These are phyloP conservation scores for Wickerhamiella spandovensis DNA, from an alignment of 805 yeast species.

Conservation along the genomic window DNA sequence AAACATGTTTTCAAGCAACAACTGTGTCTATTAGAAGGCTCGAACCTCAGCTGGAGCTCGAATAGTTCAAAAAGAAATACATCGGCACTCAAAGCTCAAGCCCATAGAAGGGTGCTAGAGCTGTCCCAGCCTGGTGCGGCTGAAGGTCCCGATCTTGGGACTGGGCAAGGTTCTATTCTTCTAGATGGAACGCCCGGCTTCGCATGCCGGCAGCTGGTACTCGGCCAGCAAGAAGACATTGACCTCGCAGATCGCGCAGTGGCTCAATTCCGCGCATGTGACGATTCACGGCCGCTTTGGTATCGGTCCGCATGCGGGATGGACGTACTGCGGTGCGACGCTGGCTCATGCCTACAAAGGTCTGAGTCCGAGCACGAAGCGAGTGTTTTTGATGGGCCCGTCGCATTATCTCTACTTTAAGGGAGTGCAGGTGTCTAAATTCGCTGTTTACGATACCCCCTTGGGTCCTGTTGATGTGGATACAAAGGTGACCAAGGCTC, in stretches of 20 bases:
- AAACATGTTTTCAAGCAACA: no score
- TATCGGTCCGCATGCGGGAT: constrained; percentile 83
- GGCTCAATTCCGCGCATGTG: constrained; percentile 27
- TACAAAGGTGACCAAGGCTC: constrained; percentile 20
- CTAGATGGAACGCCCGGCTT: constrained; percentile 37
- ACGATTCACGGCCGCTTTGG: constrained; percentile 36
- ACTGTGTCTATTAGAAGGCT: no score
- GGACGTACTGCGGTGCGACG: constrained; percentile 62
- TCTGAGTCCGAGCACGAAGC: constrained; percentile 45
- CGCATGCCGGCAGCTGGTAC: constrained; percentile 94
- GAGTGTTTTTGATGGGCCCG: constrained; percentile 80
- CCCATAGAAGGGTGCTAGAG: no score
- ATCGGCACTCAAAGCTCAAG: no score
- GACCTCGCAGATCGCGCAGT: constrained; percentile 36
- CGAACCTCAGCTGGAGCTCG: no score
- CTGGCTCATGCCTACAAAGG: constrained; percentile 65
- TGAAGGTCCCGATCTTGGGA: no score
- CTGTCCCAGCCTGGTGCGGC: no score
- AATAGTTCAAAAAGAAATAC: no score
- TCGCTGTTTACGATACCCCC: constrained; percentile 60
- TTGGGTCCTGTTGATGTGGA: constrained; percentile 66
- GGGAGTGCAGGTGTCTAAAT: constrained; percentile 43
- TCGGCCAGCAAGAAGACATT: constrained; percentile 33
- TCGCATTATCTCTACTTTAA: constrained; percentile 78
- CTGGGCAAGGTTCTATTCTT: constrained; percentile 8